Evolutionary conservation across 805 yeast genomes (phyloP).

Genomic region (Teunomyces cretensis): DNA sequence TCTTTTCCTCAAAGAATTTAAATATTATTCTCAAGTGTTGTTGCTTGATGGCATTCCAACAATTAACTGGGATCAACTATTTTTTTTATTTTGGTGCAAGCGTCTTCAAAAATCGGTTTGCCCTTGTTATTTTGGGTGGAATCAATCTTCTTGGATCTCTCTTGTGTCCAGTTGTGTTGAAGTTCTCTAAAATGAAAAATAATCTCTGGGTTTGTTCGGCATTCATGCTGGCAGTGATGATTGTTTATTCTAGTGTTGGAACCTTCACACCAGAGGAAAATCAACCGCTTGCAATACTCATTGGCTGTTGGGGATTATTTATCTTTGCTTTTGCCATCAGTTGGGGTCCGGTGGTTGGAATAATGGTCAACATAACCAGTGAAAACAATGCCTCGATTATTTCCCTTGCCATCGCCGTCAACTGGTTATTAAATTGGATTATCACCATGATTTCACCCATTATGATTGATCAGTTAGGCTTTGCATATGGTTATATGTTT

Average conservation of each 20-base stretch:
- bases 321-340: constrained; percentile 22
- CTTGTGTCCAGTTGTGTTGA: constrained; percentile 16
- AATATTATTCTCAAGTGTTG: constrained; percentile 15
- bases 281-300: constrained; percentile 9
- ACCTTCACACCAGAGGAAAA: not conserved
- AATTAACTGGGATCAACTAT: constrained; percentile 33
- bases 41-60: constrained; percentile 30
- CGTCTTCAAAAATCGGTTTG: constrained; percentile 19
- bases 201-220: constrained; percentile 14
- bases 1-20: not conserved
- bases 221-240: constrained; percentile 16
- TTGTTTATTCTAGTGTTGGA: constrained; percentile 14
- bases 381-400: constrained; percentile 19
- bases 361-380: constrained; percentile 22
- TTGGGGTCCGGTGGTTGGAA: constrained; percentile 36
- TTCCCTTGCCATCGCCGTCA: constrained; percentile 17
- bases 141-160: constrained; percentile 22
- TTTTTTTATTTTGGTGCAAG: constrained; percentile 31
- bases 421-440: constrained; percentile 23
- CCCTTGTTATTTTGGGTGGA: constrained; percentile 15
- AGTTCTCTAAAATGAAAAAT: constrained; percentile 8
- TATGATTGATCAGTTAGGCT: constrained; percentile 18
- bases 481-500: constrained; percentile 19
- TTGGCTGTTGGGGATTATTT: constrained; percentile 17
- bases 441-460: constrained; percentile 22